Evolutionary conservation across 306 rosid genomes (phyloP).

Genomic region (Corylus avellana): DNA sequence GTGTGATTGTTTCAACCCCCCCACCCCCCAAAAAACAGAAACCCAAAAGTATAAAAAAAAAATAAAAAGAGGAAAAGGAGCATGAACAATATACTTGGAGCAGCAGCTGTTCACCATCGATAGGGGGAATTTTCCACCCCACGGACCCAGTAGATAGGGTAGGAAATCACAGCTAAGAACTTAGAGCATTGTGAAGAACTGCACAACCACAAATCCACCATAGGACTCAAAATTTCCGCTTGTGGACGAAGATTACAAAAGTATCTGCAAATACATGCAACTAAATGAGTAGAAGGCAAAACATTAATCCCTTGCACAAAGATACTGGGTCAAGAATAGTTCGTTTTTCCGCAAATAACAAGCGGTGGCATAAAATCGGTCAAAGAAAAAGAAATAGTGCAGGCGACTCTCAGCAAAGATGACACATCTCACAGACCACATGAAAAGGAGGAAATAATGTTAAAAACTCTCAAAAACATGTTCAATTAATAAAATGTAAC

Average conservation of each 20-base stretch:
- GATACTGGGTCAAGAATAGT: not conserved
- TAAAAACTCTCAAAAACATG: no score
- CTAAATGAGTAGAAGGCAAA: not conserved
- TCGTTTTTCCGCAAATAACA: not conserved
- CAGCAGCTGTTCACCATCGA: constrained; percentile 22
- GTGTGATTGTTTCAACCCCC: not conserved
- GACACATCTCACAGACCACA: not conserved
- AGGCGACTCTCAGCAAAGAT: not conserved
- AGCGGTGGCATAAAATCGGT: not conserved
- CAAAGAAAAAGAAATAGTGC: not conserved
- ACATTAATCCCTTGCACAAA: not conserved
- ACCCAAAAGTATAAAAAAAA: not conserved
- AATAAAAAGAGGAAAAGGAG: not conserved
- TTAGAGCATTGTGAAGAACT: constrained; percentile 26
- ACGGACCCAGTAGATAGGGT: constrained; percentile 14
- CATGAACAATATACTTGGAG: not conserved
- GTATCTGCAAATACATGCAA: constrained; percentile 9
- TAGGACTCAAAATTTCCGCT: constrained; percentile 12
- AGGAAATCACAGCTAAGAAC: constrained; percentile 22
- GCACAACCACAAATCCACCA: constrained; percentile 40
- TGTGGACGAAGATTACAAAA: constrained; percentile 10
- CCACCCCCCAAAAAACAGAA: not conserved
- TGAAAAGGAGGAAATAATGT: not conserved
- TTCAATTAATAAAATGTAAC: not conserved
- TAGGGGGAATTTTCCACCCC: constrained; percentile 34